phyloP scores from a whole-genome alignment of 495 filamentous ascomycete species.

The Chaetomidium leptoderma region DNA sequence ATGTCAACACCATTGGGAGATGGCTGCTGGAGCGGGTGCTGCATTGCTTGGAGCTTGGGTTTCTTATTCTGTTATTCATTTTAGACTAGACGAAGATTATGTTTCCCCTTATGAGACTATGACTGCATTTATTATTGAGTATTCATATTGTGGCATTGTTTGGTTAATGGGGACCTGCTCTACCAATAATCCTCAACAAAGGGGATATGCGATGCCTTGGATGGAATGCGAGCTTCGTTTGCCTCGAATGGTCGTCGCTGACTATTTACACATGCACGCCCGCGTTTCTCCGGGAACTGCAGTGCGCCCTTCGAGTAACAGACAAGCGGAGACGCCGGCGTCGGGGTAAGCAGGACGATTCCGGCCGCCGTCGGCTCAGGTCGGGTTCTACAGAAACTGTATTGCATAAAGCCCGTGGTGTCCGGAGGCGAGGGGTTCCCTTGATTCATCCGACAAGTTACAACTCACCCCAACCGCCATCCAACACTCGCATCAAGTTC shows the following conservation, averaged over 20 bases:
- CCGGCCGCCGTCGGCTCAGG: slow-evolving; percentile 2
- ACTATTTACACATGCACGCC: too few species aligned
- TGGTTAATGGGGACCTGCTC: too few species aligned
- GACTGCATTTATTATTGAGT: too few species aligned
- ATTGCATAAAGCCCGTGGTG: too few species aligned
- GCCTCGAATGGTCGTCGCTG: too few species aligned
- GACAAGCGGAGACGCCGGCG: background rate
- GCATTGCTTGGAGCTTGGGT: slow-evolving; percentile 5
- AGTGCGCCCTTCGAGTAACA: background rate
- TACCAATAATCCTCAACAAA: too few species aligned
- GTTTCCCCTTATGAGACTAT: background rate
- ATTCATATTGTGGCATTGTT: too few species aligned
- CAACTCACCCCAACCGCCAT: background rate
- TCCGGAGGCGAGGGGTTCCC: background rate
- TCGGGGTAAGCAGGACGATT: background rate
- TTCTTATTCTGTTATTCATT: background rate
- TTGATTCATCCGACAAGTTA: background rate
- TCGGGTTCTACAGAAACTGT: background rate
- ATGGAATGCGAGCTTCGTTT: too few species aligned
- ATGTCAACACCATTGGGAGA: background rate
- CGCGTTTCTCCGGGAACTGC: background rate
- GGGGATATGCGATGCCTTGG: too few species aligned
- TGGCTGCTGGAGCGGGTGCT: slow-evolving; percentile 7
- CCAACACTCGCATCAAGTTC: background rate
- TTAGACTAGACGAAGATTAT: background rate